Percentiles rank a stretch among this genome's conserved stretches.
These are phyloP conservation scores for Chenopodium berlandieri DNA, from an alignment of 148 eudicot species.

Conservation along the genomic window DNA sequence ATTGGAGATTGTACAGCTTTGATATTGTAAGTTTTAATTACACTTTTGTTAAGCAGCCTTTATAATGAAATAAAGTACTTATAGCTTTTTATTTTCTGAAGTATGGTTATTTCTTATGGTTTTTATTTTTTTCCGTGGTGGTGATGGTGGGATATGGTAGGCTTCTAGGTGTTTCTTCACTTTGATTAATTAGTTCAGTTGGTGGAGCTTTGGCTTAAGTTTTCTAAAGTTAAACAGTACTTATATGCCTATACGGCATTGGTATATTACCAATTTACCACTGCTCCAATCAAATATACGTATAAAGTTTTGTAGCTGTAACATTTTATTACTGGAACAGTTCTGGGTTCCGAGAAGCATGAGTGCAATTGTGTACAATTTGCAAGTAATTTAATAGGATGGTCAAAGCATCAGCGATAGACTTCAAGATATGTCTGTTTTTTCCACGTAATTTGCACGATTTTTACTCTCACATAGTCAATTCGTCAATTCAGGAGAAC, in stretches of 20 bases:
- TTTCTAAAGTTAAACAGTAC: neutral
- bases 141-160: neutral
- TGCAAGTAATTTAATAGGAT: neutral
- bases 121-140: neutral
- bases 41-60: neutral
- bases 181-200: neutral
- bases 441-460: neutral
- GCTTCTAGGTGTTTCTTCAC: neutral
- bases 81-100: neutral
- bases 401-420: neutral
- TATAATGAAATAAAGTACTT: neutral
- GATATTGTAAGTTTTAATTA: conserved; percentile 7
- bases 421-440: neutral
- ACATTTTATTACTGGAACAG: neutral
- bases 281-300: neutral
- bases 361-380: neutral
- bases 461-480: neutral
- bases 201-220: neutral
- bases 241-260: neutral
- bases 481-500: neutral
- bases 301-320: neutral
- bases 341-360: neutral
- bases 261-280: neutral
- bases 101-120: neutral
- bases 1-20: neutral